Base-by-base conservation (phyloP, 1,284 basidiomycete genomes). In the Pseudozyma pruni region DNA sequence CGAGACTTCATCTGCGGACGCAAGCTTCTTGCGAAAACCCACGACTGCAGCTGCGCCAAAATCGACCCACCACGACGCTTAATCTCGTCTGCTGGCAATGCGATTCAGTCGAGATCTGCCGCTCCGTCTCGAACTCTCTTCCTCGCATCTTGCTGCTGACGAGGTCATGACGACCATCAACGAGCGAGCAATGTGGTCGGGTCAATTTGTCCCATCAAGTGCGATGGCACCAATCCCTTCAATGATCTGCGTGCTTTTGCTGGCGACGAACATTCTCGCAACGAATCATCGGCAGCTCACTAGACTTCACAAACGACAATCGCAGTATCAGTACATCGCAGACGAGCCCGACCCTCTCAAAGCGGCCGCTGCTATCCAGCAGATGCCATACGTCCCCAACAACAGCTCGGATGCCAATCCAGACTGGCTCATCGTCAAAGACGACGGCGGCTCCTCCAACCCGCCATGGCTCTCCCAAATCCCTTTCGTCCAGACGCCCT, bases 321-420 rank as follows among this genome's bases (percentile, higher is more conserved):
- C 50, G 20, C 58, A 61, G 42, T 72, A 58, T 33, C 62, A 66
- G 44, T 72, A 57, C 54, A 72, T 72, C 23, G 68, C 51, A 5
- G 62, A 72, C 42, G 68, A 72, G 40, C 48, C 31, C 11, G 63
- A 75, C 25, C 64, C 73, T 4, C 39, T 75, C 52, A 60, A 67
- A 20, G 73, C 70, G 1, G 73, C 73, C 2, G 35, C 55, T 6
- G 63, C 43, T n/a, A 59, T 66, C 23, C 73, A 75, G 33, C 54
- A 59, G 42, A 66, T 72, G 54, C 42, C 43, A 9, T 34, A 40
- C 27, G 41, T 72, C 0, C 62, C 68, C 29, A 60, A 56, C 50
- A 64, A 49, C 43, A 60, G 42, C 47, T 56, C 60, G 7, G n/a
- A 13, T 11, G 32, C 61, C 4, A 48, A 52, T 13, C 49, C 35